A percentile compares a stretch with the other conserved stretches of the same genome.
These are phyloP conservation scores for Microbotryomycetes sp. DNA, from an alignment of 1,284 basidiomycete genomes.

Conservation along the genomic window DNA sequence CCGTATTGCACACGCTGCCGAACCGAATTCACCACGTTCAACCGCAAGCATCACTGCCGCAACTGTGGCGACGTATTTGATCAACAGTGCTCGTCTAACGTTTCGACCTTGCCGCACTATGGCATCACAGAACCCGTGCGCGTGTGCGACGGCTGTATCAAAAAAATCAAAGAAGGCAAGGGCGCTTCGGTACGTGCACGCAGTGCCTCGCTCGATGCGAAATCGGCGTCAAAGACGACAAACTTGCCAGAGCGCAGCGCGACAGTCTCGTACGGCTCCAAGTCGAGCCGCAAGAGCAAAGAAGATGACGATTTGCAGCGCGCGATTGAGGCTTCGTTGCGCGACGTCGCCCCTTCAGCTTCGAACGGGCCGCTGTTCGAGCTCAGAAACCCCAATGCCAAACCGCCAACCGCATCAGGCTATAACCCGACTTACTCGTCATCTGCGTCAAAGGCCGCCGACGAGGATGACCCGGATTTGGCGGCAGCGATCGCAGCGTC, in stretches of 20 bases:
- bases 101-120: slow-evolving; percentile 80
- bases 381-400: background rate
- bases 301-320: slow-evolving; percentile 85
- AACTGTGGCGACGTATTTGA: slow-evolving; percentile 98
- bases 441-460: slow-evolving; percentile 49
- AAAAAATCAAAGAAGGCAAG: slow-evolving; percentile 50
- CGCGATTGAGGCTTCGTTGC: slow-evolving; percentile 84
- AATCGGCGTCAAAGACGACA: background rate
- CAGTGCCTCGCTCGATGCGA: slow-evolving; percentile 12
- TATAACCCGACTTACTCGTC: slow-evolving; percentile 58
- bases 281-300: slow-evolving; percentile 37
- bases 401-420: slow-evolving; percentile 47
- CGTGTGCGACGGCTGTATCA: slow-evolving; percentile 85
- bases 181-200: slow-evolving; percentile 8
- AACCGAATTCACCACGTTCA: slow-evolving; percentile 86
- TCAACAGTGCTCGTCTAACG: slow-evolving; percentile 82
- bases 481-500: slow-evolving; percentile 93
- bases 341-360: slow-evolving; percentile 22
- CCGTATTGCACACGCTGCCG: slow-evolving; percentile 91
- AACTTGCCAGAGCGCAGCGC: slow-evolving; percentile 30
- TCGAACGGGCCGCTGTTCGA: background rate
- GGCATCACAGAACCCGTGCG: slow-evolving; percentile 89
- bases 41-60: slow-evolving; percentile 96
- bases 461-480: slow-evolving; percentile 88
- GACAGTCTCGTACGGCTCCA: slow-evolving; percentile 37